These are phyloP conservation scores for Colletotrichum australisinense DNA, from an alignment of 2,329 filamentous ascomycete genomes.

Conservation along the genomic window DNA sequence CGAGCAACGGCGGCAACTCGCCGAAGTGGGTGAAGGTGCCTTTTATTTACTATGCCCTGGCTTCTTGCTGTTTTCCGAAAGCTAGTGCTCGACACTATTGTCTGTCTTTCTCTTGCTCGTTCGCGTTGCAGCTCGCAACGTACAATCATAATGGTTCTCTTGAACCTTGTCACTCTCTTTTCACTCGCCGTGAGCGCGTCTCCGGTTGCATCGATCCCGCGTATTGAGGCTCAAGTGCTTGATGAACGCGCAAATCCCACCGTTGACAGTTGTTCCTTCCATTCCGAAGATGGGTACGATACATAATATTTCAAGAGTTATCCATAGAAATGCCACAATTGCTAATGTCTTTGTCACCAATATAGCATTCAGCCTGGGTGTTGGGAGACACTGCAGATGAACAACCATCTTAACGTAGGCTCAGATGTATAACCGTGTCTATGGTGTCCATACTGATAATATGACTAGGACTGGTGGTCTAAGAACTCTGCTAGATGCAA, in stretches of 20 bases:
- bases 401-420: not conserved
- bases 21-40: no score
- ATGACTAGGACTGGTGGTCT: constrained; percentile 15
- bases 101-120: not conserved
- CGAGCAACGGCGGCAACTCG: not conserved
- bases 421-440: no score
- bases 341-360: not conserved
- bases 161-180: not conserved
- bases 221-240: not conserved
- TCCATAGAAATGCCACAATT: not conserved
- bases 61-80: not conserved
- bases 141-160: constrained; percentile 8
- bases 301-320: no score
- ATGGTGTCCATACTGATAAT: not conserved
- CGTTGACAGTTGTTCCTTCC: not conserved
- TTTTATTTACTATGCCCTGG: not conserved
- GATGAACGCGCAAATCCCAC: not conserved
- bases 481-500: constrained; percentile 16
- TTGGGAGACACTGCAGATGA: not conserved
- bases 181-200: not conserved
- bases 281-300: not conserved
- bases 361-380: not conserved
- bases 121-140: not conserved
- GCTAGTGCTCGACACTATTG: not conserved
- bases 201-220: not conserved